Evolutionary conservation across 192 early-diverging fungal genomes (phyloP).

Genomic region (Coemansia sp.): DNA sequence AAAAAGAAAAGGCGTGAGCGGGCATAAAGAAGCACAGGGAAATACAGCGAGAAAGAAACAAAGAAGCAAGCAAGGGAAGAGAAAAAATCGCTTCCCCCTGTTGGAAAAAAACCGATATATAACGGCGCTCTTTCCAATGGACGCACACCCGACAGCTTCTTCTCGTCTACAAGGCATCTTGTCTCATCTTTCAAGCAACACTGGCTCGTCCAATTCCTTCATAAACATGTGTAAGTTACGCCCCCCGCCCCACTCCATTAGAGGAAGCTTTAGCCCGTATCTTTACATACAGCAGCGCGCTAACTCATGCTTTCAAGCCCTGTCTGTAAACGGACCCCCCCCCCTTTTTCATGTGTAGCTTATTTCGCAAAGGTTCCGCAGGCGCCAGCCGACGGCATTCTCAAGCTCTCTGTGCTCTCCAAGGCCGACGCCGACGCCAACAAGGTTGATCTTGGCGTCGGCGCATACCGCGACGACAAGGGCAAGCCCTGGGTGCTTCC

Average conservation of each 20-base stretch:
- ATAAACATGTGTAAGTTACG: slow-evolving; percentile 26
- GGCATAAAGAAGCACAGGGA: too few species aligned
- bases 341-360: too few species aligned
- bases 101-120: neutral
- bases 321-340: too few species aligned
- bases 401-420: slow-evolving; percentile 80
- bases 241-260: too few species aligned
- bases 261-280: too few species aligned
- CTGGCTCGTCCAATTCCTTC: neutral
- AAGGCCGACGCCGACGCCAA: slow-evolving; percentile 71
- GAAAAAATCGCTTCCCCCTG: neutral
- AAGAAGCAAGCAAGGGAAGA: too few species aligned
- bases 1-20: neutral
- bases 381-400: slow-evolving; percentile 88
- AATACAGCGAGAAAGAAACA: too few species aligned
- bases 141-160: neutral
- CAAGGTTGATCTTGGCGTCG: slow-evolving; percentile 94
- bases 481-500: slow-evolving; percentile 95
- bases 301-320: too few species aligned
- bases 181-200: slow-evolving; percentile 34
- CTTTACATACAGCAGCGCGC: too few species aligned
- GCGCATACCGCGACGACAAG: slow-evolving; percentile 89
- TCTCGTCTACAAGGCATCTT: slow-evolving; percentile 16
- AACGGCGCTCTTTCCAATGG: neutral
- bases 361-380: slow-evolving; percentile 40